Evolutionary conservation across 306 rosid species (phyloP).

Genomic region (Dalbergia cochinchinensis): DNA sequence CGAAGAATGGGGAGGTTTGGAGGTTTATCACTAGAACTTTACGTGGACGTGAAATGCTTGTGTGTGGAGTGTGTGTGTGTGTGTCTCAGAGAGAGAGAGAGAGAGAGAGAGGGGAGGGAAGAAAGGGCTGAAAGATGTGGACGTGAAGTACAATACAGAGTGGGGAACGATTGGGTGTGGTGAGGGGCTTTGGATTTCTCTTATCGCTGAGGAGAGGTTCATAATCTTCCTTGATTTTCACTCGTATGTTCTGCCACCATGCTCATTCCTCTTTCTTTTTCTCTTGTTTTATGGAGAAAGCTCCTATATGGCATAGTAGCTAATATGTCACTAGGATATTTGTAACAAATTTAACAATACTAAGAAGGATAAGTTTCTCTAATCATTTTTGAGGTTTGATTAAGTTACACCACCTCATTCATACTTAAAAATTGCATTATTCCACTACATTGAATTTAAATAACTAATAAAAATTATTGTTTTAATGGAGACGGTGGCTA

Average conservation of each 20-base stretch:
- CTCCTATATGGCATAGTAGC: too few species aligned
- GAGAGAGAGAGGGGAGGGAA: slow-evolving; percentile 28
- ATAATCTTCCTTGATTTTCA: slow-evolving; percentile 57
- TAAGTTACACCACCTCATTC: too few species aligned
- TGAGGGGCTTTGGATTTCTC: slow-evolving; percentile 58
- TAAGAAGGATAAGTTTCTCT: too few species aligned
- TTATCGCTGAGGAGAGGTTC: slow-evolving; percentile 94
- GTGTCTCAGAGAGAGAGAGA: not conserved
- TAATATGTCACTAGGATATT: too few species aligned
- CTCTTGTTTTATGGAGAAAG: too few species aligned
- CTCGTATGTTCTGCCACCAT: not conserved
- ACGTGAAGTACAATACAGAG: slow-evolving; percentile 51
- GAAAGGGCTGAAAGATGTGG: slow-evolving; percentile 61
- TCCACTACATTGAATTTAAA: too few species aligned
- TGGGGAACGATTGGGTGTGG: slow-evolving; percentile 62
- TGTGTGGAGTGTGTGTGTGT: not conserved
- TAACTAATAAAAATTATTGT: too few species aligned
- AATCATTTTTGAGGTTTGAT: too few species aligned
- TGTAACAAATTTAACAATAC: too few species aligned
- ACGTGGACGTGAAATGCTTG: slow-evolving; percentile 33
- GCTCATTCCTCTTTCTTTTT: not conserved
- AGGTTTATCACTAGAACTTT: slow-evolving; percentile 6
- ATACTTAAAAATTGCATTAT: too few species aligned
- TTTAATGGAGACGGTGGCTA: too few species aligned
- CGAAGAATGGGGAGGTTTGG: not conserved